Base-by-base conservation (phyloP, 768 basidiomycete species). In the Lepiota subincarnata region DNA sequence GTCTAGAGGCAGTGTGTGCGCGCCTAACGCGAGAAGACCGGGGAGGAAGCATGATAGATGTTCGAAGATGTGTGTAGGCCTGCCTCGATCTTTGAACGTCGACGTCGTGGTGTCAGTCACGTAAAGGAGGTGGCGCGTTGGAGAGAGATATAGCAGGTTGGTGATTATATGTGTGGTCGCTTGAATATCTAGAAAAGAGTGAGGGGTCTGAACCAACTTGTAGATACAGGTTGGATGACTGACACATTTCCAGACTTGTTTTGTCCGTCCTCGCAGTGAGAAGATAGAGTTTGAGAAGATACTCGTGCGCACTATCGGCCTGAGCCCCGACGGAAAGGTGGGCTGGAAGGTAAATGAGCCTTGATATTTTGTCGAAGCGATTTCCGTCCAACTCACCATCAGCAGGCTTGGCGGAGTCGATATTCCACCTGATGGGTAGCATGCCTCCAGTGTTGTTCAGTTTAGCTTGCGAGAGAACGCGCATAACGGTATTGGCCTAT, bases 21-120 rank as follows among this genome's bases (percentile, higher is more conserved):
- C 85, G 20, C 89, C 88, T 2, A 91, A 73, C 4, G 88, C 86
- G 45, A 91, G 72, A 13, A 89, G 69, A 13, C 89, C 88, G 0
- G 87, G 87, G 44, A 88, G 74, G 70, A 89, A 91, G 66, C 88
- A 89, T 10, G 87, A 82, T 22, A 91, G 69, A 61, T 91, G 88
- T 57, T 90, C 88, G 50, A 89, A 81, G 18, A 64, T 60, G 58
- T 85, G 80, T 8, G 75, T 70, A 19, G 78, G 73, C 13, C 60
- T 55, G 22, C 65, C 68, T 8, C 59, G 58, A 26, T 68, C 64
- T 37, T 65, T 62, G 38, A 59, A 59, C 3, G 63, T 67, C 10
- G 70, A 57, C 11, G 66, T 41, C 20, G 44, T 57, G 14, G 70
- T 70, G 61, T 86, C 85, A 7, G 86, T 87, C 8, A 86, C 82